phyloP scores from a whole-genome alignment of 495 filamentous ascomycete genomes.

The Penicillium lividum region DNA sequence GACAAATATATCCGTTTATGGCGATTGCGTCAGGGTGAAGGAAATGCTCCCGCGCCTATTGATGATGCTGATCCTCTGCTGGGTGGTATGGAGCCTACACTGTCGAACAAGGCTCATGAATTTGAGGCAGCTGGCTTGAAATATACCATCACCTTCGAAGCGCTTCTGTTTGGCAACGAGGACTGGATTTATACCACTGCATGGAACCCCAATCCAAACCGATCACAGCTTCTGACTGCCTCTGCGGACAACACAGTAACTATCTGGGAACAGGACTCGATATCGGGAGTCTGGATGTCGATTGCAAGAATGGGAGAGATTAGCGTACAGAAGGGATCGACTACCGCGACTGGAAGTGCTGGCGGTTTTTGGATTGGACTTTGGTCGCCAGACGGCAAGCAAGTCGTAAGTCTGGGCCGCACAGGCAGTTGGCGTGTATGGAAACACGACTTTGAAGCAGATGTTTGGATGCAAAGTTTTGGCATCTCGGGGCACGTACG shows the following conservation, averaged over 20 bases:
- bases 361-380: slow-evolving; percentile 96
- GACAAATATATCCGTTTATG: slow-evolving; percentile 97
- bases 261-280: slow-evolving; percentile 82
- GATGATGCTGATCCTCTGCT: slow-evolving; percentile 56
- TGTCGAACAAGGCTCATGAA: slow-evolving; percentile 86
- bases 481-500: slow-evolving; percentile 84
- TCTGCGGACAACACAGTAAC: slow-evolving; percentile 95
- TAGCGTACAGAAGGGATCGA: slow-evolving; percentile 88
- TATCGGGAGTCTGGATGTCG: slow-evolving; percentile 88
- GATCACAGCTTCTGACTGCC: slow-evolving; percentile 77
- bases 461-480: slow-evolving; percentile 72
- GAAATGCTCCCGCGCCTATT: slow-evolving; percentile 28
- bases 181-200: slow-evolving; percentile 92
- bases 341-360: slow-evolving; percentile 90
- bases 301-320: slow-evolving; percentile 86
- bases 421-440: slow-evolving; percentile 94
- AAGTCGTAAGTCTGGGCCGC: slow-evolving; percentile 78
- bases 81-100: slow-evolving; percentile 57
- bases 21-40: slow-evolving; percentile 73
- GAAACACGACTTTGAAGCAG: slow-evolving; percentile 55
- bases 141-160: slow-evolving; percentile 90
- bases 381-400: slow-evolving; percentile 78
- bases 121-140: slow-evolving; percentile 57
- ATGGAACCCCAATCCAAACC: slow-evolving; percentile 63
- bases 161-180: slow-evolving; percentile 91